Conservation (phyloP, 371 early-diverging fungal genomes). For the Mortierella sp. region DNA sequence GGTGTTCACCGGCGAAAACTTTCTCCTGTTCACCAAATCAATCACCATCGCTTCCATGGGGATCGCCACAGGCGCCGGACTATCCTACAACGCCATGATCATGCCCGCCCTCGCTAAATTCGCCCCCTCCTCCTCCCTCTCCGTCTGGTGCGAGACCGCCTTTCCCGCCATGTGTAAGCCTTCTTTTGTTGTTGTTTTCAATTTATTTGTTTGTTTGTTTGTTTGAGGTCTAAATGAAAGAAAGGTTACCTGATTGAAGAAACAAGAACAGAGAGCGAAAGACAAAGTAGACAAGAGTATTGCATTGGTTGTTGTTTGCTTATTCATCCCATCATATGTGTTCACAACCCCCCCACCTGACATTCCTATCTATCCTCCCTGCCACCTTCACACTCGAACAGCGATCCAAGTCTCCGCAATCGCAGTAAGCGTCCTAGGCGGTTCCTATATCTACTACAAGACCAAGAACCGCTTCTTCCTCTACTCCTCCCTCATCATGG, state of each 20-base stretch:
- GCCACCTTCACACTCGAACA: not conserved
- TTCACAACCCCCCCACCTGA: not conserved
- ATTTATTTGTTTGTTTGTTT: too few relatives aligned
- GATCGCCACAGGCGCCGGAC: conserved; percentile 17
- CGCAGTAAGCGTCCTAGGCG: conserved; percentile 21
- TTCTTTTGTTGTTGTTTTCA: too few relatives aligned
- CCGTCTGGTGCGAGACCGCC: conserved; percentile 23
- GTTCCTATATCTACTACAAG: conserved; percentile 24
- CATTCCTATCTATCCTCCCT: not conserved
- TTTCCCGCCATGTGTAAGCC: conserved; percentile 20
- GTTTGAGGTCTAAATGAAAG: too few relatives aligned
- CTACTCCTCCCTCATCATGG: conserved; percentile 20
- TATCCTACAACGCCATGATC: conserved; percentile 27
- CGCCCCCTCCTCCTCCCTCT: conserved; percentile 5
- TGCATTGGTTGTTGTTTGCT: not conserved
- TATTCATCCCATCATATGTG: not conserved
- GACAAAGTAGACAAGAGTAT: not conserved
- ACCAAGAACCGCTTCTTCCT: conserved; percentile 29
- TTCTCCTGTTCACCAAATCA: conserved; percentile 22
- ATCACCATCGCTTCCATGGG: conserved; percentile 33
- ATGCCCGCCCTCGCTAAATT: conserved; percentile 28
- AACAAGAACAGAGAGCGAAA: not conserved
- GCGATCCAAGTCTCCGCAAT: conserved; percentile 26
- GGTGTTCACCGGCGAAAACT: conserved; percentile 22
- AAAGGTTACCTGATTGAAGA: not conserved